Base-by-base conservation (phyloP, 768 basidiomycete species). In the Mycena vitilis region DNA sequence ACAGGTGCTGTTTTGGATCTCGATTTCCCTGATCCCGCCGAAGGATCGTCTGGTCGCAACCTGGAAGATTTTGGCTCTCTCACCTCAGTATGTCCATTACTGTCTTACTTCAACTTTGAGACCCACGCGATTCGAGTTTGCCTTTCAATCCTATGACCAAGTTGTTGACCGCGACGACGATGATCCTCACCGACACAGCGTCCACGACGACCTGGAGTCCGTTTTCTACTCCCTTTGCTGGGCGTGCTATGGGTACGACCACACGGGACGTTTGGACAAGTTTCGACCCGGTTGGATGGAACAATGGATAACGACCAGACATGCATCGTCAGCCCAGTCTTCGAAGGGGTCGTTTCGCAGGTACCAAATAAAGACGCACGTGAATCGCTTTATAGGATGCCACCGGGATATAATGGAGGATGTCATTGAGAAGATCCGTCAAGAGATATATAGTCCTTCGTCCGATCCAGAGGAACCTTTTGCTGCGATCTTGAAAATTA, bases 211-310 rank as follows among this genome's bases (percentile, higher is more conserved):
- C 25, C 10, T 68, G 15, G 48, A 68, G 42, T 68, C 66, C 18
- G 30, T 68, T 5, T 68, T 68, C 48, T 68, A 62, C 36, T 48
- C 48, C 10, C 66, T 68, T n/a, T 68, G 66, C 60, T 68, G 66
- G 66, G 54, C 60, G 5, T 68, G 66, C 49, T 68, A 68, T 25
- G 66, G 66, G n/a, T 68, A 63, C 40, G 60, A 58, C 23, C 66
- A 68, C 34, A 63, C 47, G 5, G 66, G 60, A 20, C 47, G 54
- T 11, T 48, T 40, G n/a, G 66, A 68, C n/a, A 68, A 53, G 47
- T 68, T 57, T 42, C 60, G 66, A 4, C 66, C 66, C 13, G 22
- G 18, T 25, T 63, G 65, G 66, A 62, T 63, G 60, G 18, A 11
- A 9, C 1, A 34, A 44, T 67, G 66, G 60, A 52, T 25, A 15